Percentiles rank a stretch among this genome's conserved stretches.
Conservation (phyloP, 2,329 filamentous ascomycete species). For the Stagonosporopsis rhizophila region DNA sequence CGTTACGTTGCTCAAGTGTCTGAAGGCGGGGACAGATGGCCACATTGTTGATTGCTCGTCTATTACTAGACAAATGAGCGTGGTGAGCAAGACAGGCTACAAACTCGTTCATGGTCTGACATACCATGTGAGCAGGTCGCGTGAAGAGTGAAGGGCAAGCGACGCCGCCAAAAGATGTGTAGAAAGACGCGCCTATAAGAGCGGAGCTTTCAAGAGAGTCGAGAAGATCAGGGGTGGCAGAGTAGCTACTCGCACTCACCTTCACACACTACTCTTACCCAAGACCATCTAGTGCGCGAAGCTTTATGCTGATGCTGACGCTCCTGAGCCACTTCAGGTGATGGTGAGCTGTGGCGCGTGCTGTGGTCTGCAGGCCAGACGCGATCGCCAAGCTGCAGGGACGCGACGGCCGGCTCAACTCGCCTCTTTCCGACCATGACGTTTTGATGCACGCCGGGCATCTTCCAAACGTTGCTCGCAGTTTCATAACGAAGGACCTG, state of each 20-base stretch:
- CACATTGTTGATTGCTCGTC: constrained; percentile 33
- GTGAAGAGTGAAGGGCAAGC: neutral
- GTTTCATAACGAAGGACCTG: neutral
- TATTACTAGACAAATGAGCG: neutral
- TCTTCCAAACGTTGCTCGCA: neutral
- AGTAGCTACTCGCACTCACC: neutral
- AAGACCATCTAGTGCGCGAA: neutral
- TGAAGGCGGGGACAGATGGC: constrained; percentile 37
- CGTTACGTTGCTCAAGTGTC: constrained; percentile 35
- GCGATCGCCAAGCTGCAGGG: constrained; percentile 19
- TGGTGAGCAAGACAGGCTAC: constrained; percentile 4
- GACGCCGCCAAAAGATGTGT: neutral
- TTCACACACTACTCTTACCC: neutral
- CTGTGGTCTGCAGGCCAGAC: neutral
- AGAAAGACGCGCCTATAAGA: neutral
- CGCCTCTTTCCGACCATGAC: constrained; percentile 15
- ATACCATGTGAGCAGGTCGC: constrained; percentile 9
- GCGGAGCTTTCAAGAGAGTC: neutral
- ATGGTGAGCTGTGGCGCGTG: constrained; percentile 5
- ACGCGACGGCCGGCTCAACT: constrained; percentile 12
- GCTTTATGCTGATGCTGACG: neutral
- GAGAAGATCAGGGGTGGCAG: neutral
- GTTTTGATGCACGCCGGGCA: constrained; percentile 5
- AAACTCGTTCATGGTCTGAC: constrained; percentile 4
- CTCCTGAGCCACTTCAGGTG: neutral